Percentiles rank a stretch among this genome's conserved stretches.
These are phyloP conservation scores for Elsinoe necatrix DNA, from an alignment of 2,329 filamentous ascomycete genomes.

Conservation along the genomic window DNA sequence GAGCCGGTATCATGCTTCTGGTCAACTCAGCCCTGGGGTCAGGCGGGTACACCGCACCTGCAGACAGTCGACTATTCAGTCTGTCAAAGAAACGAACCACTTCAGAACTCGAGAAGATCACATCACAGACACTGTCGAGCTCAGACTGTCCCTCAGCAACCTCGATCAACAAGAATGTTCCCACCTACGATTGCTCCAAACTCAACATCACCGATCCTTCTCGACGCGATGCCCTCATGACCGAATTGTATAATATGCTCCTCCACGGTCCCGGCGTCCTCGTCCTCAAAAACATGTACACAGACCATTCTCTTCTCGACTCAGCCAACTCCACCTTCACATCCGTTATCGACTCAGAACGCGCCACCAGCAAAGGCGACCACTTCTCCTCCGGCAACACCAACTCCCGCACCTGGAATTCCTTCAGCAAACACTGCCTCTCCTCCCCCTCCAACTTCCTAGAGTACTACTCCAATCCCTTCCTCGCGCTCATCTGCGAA, in stretches of 20 bases:
- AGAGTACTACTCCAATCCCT: slow-evolving; percentile 53
- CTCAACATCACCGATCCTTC: slow-evolving; percentile 29
- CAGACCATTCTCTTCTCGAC: slow-evolving; percentile 35
- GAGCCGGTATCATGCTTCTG: neutral
- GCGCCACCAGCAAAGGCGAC: slow-evolving; percentile 41
- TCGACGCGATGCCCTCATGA: slow-evolving; percentile 40
- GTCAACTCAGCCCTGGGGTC: neutral
- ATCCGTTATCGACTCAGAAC: slow-evolving; percentile 42
- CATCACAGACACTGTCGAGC: slow-evolving; percentile 32
- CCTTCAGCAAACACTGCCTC: slow-evolving; percentile 53
- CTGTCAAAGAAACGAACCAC: neutral
- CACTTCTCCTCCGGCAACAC: slow-evolving; percentile 50
- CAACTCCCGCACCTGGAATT: slow-evolving; percentile 59
- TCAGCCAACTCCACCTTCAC: slow-evolving; percentile 42
- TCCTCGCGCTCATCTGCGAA: slow-evolving; percentile 44
- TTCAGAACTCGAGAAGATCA: slow-evolving; percentile 30
- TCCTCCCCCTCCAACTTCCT: slow-evolving; percentile 46
- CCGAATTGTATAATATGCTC: slow-evolving; percentile 54
- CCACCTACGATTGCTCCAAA: slow-evolving; percentile 44
- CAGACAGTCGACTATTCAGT: neutral
- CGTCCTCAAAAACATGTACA: slow-evolving; percentile 48
- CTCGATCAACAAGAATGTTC: slow-evolving; percentile 43
- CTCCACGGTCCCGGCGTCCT: slow-evolving; percentile 51
- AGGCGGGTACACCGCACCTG: neutral
- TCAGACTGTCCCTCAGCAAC: slow-evolving; percentile 42